Evolutionary conservation across 331 rosid genomes (phyloP).

Genomic region (Rhamnella rubrinervis): DNA sequence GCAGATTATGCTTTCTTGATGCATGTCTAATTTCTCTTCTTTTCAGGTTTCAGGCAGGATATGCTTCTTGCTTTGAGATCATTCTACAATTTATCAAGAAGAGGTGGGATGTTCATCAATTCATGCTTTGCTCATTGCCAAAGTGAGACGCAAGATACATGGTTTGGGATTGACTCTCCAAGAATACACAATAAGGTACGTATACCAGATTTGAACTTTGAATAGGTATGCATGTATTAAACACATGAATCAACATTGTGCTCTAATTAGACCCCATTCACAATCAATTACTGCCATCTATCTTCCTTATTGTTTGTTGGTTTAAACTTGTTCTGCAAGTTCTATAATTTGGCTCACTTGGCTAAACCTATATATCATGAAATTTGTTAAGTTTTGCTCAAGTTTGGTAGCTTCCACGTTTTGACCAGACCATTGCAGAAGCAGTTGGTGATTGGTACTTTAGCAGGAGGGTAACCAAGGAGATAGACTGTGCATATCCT

Average conservation of each 20-base stretch:
- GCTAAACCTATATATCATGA: no score
- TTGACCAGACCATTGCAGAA: conserved; percentile 76
- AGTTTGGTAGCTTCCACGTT: no score
- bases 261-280: no score
- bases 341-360: no score
- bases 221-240: no score
- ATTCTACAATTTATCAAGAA: conserved; percentile 43
- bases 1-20: neutral
- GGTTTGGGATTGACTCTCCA: conserved; percentile 79
- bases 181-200: conserved; percentile 65
- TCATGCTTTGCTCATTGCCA: conserved; percentile 99
- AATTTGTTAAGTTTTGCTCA: no score
- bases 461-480: conserved; percentile 51
- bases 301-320: no score
- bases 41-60: conserved; percentile 59
- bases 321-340: no score
- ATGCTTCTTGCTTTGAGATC: conserved; percentile 60
- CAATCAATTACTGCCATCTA: no score
- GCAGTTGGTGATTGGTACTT: conserved; percentile 98
- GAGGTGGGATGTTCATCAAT: conserved; percentile 83
- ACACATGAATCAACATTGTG: no score
- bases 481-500: conserved; percentile 84
- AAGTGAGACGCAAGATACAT: conserved; percentile 84
- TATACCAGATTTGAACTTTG: no score
- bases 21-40: neutral